Evolutionary conservation across 371 early-diverging fungal species (phyloP).

Genomic region (Syncephalastrum racemosum): DNA sequence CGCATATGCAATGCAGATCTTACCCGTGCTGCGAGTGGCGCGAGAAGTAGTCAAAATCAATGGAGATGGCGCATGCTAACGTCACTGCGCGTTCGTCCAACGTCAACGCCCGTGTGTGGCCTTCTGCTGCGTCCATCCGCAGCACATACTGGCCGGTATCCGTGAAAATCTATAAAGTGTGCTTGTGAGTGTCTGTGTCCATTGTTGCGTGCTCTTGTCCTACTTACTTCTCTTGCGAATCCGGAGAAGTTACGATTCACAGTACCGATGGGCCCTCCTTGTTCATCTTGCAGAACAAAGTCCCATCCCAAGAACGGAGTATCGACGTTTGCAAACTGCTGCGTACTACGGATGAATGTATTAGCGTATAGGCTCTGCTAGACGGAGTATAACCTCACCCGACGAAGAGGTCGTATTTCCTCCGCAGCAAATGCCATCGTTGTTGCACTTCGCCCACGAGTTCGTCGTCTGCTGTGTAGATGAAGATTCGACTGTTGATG

Average conservation of each 20-base stretch:
- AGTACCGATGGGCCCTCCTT: conserved; percentile 57
- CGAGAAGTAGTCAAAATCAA: conserved; percentile 92
- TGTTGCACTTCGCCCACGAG: conserved; percentile 89
- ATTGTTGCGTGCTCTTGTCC: neutral
- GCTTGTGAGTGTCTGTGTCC: neutral
- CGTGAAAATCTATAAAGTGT: conserved; percentile 67
- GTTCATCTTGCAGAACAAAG: conserved; percentile 71
- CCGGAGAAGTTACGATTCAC: conserved; percentile 85
- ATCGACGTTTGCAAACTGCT: conserved; percentile 82
- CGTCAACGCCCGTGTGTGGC: conserved; percentile 58
- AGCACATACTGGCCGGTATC: conserved; percentile 85
- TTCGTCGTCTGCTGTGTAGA: conserved; percentile 59
- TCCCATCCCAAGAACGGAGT: conserved; percentile 80
- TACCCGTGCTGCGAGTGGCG: conserved; percentile 72
- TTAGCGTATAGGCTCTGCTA: neutral
- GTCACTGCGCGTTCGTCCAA: conserved; percentile 85
- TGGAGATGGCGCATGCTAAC: conserved; percentile 82
- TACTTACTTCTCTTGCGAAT: conserved; percentile 73
- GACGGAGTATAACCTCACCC: conserved; percentile 20
- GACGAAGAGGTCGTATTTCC: conserved; percentile 83
- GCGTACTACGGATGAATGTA: conserved; percentile 11
- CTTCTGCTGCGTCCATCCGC: conserved; percentile 70
- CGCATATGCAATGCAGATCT: neutral
- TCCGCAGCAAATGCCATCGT: conserved; percentile 82
- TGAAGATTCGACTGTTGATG: conserved; percentile 76